These are phyloP conservation scores for Paraphysoderma sedebokerense DNA, from an alignment of 371 early-diverging fungal species.

Conservation along the genomic window DNA sequence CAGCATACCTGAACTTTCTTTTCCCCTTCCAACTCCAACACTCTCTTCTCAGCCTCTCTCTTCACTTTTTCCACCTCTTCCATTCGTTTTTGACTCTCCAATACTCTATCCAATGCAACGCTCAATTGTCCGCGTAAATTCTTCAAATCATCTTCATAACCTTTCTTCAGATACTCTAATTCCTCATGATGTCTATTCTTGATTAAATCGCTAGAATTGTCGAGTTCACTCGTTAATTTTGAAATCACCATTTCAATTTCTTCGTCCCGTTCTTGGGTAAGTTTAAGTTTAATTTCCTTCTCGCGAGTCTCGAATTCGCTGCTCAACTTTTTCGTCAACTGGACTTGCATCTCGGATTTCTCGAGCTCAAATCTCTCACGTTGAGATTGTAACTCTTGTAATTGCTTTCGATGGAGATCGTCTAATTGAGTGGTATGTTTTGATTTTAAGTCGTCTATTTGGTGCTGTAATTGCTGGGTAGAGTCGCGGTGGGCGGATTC, in stretches of 20 bases:
- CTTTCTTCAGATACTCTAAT: constrained; percentile 16
- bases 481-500: constrained; percentile 9
- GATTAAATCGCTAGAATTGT: constrained; percentile 12
- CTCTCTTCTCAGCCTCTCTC: constrained; percentile 16
- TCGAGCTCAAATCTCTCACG: constrained; percentile 13
- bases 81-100: constrained; percentile 3
- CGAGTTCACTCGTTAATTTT: constrained; percentile 22
- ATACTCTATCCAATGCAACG: not conserved
- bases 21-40: too few species aligned
- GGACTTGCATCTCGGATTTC: constrained; percentile 21
- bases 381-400: constrained; percentile 2
- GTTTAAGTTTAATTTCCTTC: constrained; percentile 14
- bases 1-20: too few species aligned
- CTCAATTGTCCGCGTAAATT: constrained; percentile 2
- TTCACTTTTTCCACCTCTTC: constrained; percentile 15
- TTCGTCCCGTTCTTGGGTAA: constrained; percentile 22
- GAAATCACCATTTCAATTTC: constrained; percentile 26
- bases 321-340: constrained; percentile 12
- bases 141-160: constrained; percentile 20
- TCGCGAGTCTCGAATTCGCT: constrained; percentile 11
- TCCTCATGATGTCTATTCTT: constrained; percentile 17
- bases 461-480: constrained; percentile 9
- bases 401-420: constrained; percentile 10
- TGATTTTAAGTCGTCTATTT: constrained; percentile 9
- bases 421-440: constrained; percentile 8